A percentile compares a stretch with the other conserved stretches of the same genome.
Evolutionary conservation across 495 filamentous ascomycete species (phyloP).

Genomic region (Penicillium daleae): DNA sequence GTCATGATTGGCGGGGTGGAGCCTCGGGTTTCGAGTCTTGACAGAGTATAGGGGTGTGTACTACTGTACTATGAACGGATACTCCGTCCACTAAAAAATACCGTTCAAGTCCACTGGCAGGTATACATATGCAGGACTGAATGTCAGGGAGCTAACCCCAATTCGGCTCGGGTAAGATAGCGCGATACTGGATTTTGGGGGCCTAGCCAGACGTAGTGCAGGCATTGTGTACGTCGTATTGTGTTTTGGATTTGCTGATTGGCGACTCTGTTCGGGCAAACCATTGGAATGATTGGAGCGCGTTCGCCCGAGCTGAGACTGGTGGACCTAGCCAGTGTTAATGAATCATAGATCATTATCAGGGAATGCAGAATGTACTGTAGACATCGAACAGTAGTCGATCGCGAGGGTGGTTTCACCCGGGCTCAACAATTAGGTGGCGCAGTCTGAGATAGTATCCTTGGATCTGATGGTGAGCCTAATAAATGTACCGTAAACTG

Average conservation of each 20-base stretch:
- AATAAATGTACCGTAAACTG: background rate
- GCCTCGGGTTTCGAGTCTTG: background rate
- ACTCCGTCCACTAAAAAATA: background rate
- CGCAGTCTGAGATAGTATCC: background rate
- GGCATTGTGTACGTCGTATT: too few species aligned
- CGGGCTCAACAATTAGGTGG: background rate
- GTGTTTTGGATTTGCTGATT: constrained; percentile 16
- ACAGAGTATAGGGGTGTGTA: too few species aligned
- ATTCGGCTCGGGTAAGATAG: constrained; percentile 1
- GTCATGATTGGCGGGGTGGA: constrained; percentile 5
- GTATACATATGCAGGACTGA: constrained; percentile 6
- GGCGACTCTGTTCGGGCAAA: constrained; percentile 16
- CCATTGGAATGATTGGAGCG: constrained; percentile 2
- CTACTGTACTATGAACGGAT: too few species aligned
- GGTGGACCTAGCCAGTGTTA: constrained; percentile 1
- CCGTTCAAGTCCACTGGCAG: background rate
- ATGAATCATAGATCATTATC: background rate
- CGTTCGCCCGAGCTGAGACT: constrained; percentile 16
- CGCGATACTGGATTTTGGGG: background rate
- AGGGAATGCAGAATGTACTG: background rate
- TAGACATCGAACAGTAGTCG: background rate
- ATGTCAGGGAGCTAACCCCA: background rate
- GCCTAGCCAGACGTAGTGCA: background rate
- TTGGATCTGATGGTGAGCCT: background rate
- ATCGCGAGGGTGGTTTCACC: background rate